Evolutionary conservation across 805 yeast species (phyloP), one percentile per base, ranked within the genome.

Genomic region (Kluyveromyces starmeri): DNA sequence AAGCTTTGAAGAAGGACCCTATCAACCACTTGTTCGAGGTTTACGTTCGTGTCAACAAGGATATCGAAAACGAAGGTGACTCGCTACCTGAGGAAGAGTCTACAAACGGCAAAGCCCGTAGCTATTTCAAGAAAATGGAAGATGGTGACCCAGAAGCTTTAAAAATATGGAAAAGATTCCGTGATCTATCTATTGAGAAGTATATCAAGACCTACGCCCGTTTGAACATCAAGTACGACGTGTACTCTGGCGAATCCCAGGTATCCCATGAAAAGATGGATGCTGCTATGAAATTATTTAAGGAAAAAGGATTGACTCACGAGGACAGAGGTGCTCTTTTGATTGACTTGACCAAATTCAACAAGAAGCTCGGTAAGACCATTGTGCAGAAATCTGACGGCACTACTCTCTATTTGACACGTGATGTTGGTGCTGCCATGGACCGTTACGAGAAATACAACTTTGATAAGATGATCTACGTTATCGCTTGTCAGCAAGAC

Each of bases 371-470:
- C 41, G 97, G 96, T 45, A 89, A 88, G 64, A 83, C 84, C 37
- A 72, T 92, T 44, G 89, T 92, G 32, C 85, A 85, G 59, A 94
- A 92, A 64, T 77, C 85, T 16, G 98, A 92, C 58, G 97, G 97
- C 58, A 83, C 99, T 16, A 83, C 95, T 12, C 67, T 92, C 42
- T 92, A 92, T 60, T 62, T 92, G 52, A 88, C 97, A 43, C 78
- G 99, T 67, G 99, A 92, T 61, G 81, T 92, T 39, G 96, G 96
- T 50, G 96, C 88, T 51, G 97, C 97, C 37, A 77, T 80, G 54
- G 84, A 82, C 54, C 89, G 99, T 69, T 71, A 84, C 58, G 76
- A 82, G 37, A 72, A 69, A 48, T 83, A 78, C 65, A 66, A 85
- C 38, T 92, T 92, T 56, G 97, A 89, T 65, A 86, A 88, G 68